phyloP scores from a whole-genome alignment of 768 basidiomycete genomes.

The Collybia mongolica region DNA sequence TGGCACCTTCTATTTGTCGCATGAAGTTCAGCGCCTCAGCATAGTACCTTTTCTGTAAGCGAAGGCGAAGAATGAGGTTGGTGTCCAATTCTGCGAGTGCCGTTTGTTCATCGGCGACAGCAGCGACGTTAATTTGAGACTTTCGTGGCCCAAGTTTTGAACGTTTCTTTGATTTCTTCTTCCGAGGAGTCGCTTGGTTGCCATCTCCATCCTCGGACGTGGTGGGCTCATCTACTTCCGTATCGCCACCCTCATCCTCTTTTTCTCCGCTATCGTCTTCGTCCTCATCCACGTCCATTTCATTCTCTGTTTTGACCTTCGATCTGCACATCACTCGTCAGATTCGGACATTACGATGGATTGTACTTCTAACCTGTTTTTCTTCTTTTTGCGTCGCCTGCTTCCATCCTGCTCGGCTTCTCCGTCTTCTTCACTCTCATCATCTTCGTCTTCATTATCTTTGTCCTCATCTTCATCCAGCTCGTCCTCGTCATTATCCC shows the following conservation, averaged over 20 bases:
- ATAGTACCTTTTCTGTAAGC: conserved; percentile 83
- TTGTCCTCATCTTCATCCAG: conserved; percentile 23
- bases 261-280: conserved; percentile 26
- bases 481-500: conserved; percentile 38
- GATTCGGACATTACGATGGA: not conserved
- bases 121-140: conserved; percentile 67
- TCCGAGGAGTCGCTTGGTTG: conserved; percentile 25
- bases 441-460: conserved; percentile 25
- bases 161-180: conserved; percentile 40
- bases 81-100: conserved; percentile 68
- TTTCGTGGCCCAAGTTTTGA: conserved; percentile 57
- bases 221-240: conserved; percentile 22
- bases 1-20: conserved; percentile 51
- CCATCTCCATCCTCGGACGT: conserved; percentile 42
- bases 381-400: conserved; percentile 25
- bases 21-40: conserved; percentile 86
- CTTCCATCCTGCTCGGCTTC: not conserved
- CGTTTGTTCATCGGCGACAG: conserved; percentile 68
- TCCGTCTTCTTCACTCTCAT: conserved; percentile 16
- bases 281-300: conserved; percentile 59
- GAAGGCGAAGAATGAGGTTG: conserved; percentile 62
- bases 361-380: conserved; percentile 22
- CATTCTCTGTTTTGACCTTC: conserved; percentile 34
- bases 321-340: conserved; percentile 17
- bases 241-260: conserved; percentile 40